Evolutionary conservation across 805 yeast genomes (phyloP).

Genomic region (Cyberlindnera petersonii): DNA sequence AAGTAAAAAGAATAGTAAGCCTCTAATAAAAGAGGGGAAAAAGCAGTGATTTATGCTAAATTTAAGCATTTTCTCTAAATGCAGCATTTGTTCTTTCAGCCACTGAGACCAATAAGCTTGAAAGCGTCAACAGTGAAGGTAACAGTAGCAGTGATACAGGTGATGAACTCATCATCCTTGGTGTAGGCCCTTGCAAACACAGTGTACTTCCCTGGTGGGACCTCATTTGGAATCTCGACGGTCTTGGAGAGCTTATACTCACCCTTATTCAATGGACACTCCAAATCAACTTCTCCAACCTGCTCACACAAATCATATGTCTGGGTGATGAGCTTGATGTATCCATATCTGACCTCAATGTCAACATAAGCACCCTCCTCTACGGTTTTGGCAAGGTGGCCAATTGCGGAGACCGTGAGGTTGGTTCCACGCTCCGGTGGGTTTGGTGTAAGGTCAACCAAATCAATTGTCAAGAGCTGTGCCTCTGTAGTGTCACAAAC

Average conservation of each 20-base stretch:
- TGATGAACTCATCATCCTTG: conserved; percentile 70
- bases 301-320: conserved; percentile 93
- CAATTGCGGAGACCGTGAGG: conserved; percentile 74
- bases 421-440: conserved; percentile 88
- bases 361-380: conserved; percentile 91
- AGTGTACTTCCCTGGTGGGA: conserved; percentile 91
- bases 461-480: conserved; percentile 61
- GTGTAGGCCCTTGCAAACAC: conserved; percentile 91
- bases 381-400: conserved; percentile 50
- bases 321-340: conserved; percentile 80
- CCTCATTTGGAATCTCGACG: conserved; percentile 84
- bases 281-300: conserved; percentile 73
- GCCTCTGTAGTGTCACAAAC: conserved; percentile 63
- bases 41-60: not conserved
- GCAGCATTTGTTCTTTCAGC: not conserved
- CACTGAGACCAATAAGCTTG: conserved; percentile 19
- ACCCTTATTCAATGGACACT: conserved; percentile 80
- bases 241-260: conserved; percentile 57
- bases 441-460: conserved; percentile 67
- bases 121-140: conserved; percentile 37
- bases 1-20: no score
- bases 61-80: not conserved
- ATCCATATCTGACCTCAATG: conserved; percentile 89
- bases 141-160: conserved; percentile 77
- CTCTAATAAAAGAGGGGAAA: not conserved